A percentile compares a stretch with the other conserved stretches of the same genome.
Conservation (phyloP, 2,329 filamentous ascomycete genomes). For the Juglanconis oblonga region DNA sequence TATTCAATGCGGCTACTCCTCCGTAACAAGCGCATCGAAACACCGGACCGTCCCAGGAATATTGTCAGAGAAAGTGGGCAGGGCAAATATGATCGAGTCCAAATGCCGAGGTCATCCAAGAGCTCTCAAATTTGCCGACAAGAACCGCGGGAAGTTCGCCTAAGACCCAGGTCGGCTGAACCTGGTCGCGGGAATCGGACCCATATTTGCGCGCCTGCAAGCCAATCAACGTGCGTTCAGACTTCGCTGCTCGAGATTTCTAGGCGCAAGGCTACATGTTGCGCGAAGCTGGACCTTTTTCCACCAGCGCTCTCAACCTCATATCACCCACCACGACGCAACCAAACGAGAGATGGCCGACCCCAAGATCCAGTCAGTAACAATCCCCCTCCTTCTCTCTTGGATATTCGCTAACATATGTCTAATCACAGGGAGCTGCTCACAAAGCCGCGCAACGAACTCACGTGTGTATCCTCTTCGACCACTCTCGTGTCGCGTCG, state of each 20-base stretch:
- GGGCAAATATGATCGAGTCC: not conserved
- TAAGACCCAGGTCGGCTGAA: not conserved
- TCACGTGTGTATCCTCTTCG: conserved; percentile 67
- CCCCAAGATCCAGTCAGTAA: conserved; percentile 67
- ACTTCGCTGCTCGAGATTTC: conserved; percentile 12
- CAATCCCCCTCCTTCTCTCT: not conserved
- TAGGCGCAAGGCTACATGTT: conserved; percentile 2
- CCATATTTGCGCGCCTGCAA: not conserved
- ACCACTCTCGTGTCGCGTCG: not conserved
- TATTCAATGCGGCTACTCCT: not conserved
- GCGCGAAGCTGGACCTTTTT: conserved; percentile 4
- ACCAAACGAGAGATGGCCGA: conserved; percentile 56
- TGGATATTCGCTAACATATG: conserved; percentile 14
- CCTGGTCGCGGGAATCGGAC: not conserved
- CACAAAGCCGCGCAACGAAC: conserved; percentile 81
- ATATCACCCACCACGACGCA: conserved; percentile 11
- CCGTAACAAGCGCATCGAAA: conserved; percentile 1
- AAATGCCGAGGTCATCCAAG: conserved; percentile 5
- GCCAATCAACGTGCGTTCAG: conserved; percentile 6
- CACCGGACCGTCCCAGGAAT: conserved; percentile 1
- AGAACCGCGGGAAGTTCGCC: conserved; percentile 8
- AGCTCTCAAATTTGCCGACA: conserved; percentile 16
- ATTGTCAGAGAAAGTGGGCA: not conserved
- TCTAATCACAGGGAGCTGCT: conserved; percentile 71
- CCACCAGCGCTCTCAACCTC: conserved; percentile 1